Conservation (phyloP, 2,329 filamentous ascomycete genomes). For the Falciphora oryzae region DNA sequence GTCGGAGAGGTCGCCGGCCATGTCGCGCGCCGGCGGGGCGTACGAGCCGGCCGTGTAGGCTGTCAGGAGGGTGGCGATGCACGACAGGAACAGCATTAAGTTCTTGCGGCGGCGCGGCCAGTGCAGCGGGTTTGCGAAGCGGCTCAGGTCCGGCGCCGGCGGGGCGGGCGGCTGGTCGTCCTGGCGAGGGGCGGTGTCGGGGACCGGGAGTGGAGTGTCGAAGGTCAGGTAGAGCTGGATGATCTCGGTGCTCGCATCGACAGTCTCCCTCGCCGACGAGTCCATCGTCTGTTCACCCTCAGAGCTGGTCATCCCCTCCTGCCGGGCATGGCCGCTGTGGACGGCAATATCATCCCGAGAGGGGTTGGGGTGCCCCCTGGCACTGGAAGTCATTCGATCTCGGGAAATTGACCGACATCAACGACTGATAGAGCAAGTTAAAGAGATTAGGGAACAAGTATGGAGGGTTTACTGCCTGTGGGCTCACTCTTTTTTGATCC, state of each 20-base stretch:
- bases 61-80: slow-evolving; percentile 67
- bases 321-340: background rate
- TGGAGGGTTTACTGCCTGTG: background rate
- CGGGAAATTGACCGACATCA: background rate
- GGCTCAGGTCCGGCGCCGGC: slow-evolving; percentile 55
- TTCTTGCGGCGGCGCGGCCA: slow-evolving; percentile 68
- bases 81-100: slow-evolving; percentile 67
- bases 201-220: slow-evolving; percentile 29
- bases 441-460: background rate
- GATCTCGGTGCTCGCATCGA: slow-evolving; percentile 3
- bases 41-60: slow-evolving; percentile 80
- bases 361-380: background rate
- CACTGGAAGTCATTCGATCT: background rate
- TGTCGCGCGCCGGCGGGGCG: slow-evolving; percentile 59
- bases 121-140: slow-evolving; percentile 63
- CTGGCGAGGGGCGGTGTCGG: slow-evolving; percentile 14
- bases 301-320: background rate
- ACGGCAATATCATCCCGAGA: background rate
- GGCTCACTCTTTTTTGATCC: background rate
- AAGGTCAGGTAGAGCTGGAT: slow-evolving; percentile 34
- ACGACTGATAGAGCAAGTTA: background rate
- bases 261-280: background rate
- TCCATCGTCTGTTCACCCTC: background rate
- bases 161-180: slow-evolving; percentile 18
- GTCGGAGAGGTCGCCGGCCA: slow-evolving; percentile 54